Base-by-base conservation (phyloP, 176 grass and related monocot species). In the Miscanthus lutarioriparius region DNA sequence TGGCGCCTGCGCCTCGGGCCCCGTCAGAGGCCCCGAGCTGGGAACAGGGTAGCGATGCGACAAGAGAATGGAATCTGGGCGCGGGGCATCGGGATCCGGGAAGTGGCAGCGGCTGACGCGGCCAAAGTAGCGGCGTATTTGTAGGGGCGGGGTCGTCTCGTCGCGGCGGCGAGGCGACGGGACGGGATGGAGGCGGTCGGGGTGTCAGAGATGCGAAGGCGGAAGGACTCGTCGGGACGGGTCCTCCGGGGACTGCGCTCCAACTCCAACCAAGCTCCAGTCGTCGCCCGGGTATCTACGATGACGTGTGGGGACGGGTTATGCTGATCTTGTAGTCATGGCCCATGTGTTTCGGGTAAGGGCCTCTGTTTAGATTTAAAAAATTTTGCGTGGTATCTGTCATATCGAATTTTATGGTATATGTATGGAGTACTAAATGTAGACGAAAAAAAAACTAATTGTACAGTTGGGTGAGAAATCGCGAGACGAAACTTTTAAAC, bases 11-110 rank as follows among this genome's bases (percentile, higher is more conserved):
- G 43, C 5, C 28, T 27, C 59, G 59, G 59, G 59, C 37, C 61
- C 48, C 32, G 80, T 80, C 80, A 63, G 80, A 79, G 68, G 59
- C n/a, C 8, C 4, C n/a, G 59, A 83, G 79, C 59, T 37, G 48
- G n/a, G 67, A 71, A 22, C n/a, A 59, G 61, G 28, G 53, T 8
- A 68, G 61, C 37, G 74, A 45, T 26, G 74, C 36, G 69, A 59
- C 14, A 20, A 14, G 45, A 9, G 40, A 10, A 8, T 64, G 63
- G 80, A 36, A 64, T 87, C 74, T 63, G 80, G 84, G 80, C 10
- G 33, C 48, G 48, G 69, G 48, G 69, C 80, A 70, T 87, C 80
- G 85, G 85, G 85, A 84, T 91, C 80, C 49, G 89, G 70, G 81
- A 82, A 30, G 10, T 25, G 30, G 33, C 67, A 59, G 84, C 88